Percentiles rank a stretch among this genome's conserved stretches.
phyloP scores from a whole-genome alignment of 148 eudicot species.

The Amaranthus cruentus region DNA sequence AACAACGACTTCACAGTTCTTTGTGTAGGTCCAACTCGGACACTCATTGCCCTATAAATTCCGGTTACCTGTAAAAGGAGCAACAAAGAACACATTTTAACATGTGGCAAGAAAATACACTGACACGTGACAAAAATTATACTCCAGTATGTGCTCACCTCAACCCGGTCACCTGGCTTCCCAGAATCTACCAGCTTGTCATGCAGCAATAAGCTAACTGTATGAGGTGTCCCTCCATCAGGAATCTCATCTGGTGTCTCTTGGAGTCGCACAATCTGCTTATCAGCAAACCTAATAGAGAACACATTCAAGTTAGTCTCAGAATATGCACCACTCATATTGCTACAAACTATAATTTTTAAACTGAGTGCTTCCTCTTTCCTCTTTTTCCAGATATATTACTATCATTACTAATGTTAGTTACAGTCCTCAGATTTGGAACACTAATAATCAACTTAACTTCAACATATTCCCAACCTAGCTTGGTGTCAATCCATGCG shows the following conservation, averaged over 20 bases:
- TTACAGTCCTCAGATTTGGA: neutral
- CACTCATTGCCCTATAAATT: slow-evolving; percentile 95
- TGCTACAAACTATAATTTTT: neutral
- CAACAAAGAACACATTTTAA: slow-evolving; percentile 6
- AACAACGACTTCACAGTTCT: slow-evolving; percentile 94
- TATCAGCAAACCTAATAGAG: slow-evolving; percentile 80
- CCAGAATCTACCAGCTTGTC: slow-evolving; percentile 92
- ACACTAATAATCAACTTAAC: neutral
- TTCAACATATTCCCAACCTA: neutral
- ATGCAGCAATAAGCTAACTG: slow-evolving; percentile 95
- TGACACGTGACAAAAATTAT: neutral
- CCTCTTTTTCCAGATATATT: neutral
- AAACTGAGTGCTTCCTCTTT: neutral
- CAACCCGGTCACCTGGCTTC: slow-evolving; percentile 97
- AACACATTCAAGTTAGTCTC: slow-evolving; percentile 7
- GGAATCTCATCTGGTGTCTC: slow-evolving; percentile 99
- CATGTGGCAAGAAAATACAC: neutral
- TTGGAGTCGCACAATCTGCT: slow-evolving; percentile 90
- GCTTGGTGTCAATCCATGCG: neutral
- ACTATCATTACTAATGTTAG: neutral
- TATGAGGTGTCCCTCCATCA: slow-evolving; percentile 98
- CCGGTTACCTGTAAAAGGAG: slow-evolving; percentile 67
- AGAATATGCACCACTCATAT: slow-evolving; percentile 12
- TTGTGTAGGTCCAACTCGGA: slow-evolving; percentile 87
- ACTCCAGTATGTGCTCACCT: slow-evolving; percentile 45